A percentile compares a stretch with the other conserved stretches of the same genome.
phyloP scores from a whole-genome alignment of 148 eudicot species.

The Linanthus parryae region DNA sequence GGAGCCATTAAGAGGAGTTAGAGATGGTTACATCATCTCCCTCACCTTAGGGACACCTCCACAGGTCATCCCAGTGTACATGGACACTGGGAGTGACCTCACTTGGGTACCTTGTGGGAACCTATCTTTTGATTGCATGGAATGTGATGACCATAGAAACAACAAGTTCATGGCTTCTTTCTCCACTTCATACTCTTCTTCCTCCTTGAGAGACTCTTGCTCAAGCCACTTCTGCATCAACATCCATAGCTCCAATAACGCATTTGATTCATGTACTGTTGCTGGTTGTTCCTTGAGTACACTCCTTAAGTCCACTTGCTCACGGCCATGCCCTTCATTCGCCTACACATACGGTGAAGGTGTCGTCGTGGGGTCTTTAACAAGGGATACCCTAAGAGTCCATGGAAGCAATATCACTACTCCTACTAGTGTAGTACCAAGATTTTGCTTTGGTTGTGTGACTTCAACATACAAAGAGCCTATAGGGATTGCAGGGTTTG shows the following conservation, averaged over 20 bases:
- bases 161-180: slow-evolving; percentile 26
- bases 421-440: slow-evolving; percentile 24
- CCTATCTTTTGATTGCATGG: slow-evolving; percentile 53
- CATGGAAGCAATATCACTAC: slow-evolving; percentile 17
- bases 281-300: slow-evolving; percentile 45
- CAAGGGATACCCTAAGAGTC: slow-evolving; percentile 41
- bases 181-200: slow-evolving; percentile 44
- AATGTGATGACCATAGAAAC: slow-evolving; percentile 40
- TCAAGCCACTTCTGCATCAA: slow-evolving; percentile 37
- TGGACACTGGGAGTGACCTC: slow-evolving; percentile 67
- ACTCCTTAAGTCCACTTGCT: slow-evolving; percentile 36
- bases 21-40: slow-evolving; percentile 59
- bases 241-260: slow-evolving; percentile 44
- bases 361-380: slow-evolving; percentile 33
- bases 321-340: slow-evolving; percentile 64
- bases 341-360: slow-evolving; percentile 47
- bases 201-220: slow-evolving; percentile 40
- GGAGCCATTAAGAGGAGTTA: slow-evolving; percentile 44
- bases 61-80: slow-evolving; percentile 44
- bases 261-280: slow-evolving; percentile 41
- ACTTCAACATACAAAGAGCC: slow-evolving; percentile 46
- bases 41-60: slow-evolving; percentile 53
- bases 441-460: slow-evolving; percentile 50
- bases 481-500: slow-evolving; percentile 58
- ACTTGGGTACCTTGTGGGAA: slow-evolving; percentile 73